A percentile compares a stretch with the other conserved stretches of the same genome.
These are phyloP conservation scores for Ocimum tenuiflorum DNA, from an alignment of 257 asterid species.

Conservation along the genomic window DNA sequence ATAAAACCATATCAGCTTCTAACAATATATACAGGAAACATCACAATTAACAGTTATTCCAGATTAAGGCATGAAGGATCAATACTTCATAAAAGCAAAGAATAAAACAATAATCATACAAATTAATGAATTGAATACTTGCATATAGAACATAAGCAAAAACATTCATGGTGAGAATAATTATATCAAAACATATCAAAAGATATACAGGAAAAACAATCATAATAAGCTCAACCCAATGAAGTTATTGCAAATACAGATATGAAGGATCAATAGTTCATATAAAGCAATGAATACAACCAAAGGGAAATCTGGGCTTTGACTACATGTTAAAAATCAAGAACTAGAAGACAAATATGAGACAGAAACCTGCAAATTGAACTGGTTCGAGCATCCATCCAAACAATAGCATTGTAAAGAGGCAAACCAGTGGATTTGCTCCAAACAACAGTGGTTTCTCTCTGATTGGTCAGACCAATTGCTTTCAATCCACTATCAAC, in stretches of 20 bases:
- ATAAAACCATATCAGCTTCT: too few species aligned
- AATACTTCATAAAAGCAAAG: too few species aligned
- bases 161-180: neutral
- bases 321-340: too few species aligned
- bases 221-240: neutral
- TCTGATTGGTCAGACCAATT: slow-evolving; percentile 92
- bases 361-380: slow-evolving; percentile 67
- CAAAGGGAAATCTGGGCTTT: too few species aligned
- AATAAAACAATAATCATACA: slow-evolving; percentile 3
- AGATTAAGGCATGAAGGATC: too few species aligned
- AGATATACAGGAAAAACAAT: neutral
- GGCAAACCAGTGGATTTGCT: slow-evolving; percentile 90
- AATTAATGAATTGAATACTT: neutral
- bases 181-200: too few species aligned
- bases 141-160: neutral
- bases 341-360: neutral
- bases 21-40: too few species aligned
- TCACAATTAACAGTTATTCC: too few species aligned
- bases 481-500: slow-evolving; percentile 80
- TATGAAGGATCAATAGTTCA: neutral
- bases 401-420: slow-evolving; percentile 88
- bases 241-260: neutral
- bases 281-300: neutral
- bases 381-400: slow-evolving; percentile 97
- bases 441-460: slow-evolving; percentile 95